These are phyloP conservation scores for Astragalus membranaceus DNA, from an alignment of 306 rosid species.

Conservation along the genomic window DNA sequence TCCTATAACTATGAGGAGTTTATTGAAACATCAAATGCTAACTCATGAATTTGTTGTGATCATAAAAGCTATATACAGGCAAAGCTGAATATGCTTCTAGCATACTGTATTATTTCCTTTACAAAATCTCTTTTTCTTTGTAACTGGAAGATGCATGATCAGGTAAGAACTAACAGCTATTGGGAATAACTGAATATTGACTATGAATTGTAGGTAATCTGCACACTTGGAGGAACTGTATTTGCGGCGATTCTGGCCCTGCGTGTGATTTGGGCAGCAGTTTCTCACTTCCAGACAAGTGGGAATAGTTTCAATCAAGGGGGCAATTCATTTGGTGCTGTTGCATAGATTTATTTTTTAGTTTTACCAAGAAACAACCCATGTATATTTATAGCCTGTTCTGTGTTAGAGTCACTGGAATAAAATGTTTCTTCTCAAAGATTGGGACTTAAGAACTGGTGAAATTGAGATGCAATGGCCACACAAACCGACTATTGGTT, in stretches of 20 bases:
- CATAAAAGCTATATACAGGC: neutral
- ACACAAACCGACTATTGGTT: neutral
- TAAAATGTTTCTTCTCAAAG: neutral
- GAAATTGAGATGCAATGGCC: too few species aligned
- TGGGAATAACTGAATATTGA: neutral
- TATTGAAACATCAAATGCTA: too few species aligned
- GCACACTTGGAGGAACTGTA: constrained; percentile 63
- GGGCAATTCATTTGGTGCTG: constrained; percentile 46
- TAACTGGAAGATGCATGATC: neutral
- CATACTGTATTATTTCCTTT: neutral
- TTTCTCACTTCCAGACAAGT: constrained; percentile 59
- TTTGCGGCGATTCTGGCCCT: constrained; percentile 51
- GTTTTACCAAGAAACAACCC: neutral
- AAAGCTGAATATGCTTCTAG: neutral
- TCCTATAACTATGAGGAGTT: too few species aligned
- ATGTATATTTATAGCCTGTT: neutral
- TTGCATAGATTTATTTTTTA: constrained; percentile 21
- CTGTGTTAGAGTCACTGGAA: neutral
- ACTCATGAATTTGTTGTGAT: neutral
- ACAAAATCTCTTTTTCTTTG: neutral
- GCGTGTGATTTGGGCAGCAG: constrained; percentile 54
- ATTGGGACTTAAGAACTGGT: neutral
- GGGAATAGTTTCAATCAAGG: constrained; percentile 46
- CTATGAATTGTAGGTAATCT: constrained; percentile 47
- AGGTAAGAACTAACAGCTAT: neutral